These are phyloP conservation scores for Irpex sp. DNA, from an alignment of 1,284 basidiomycete species.

Conservation along the genomic window DNA sequence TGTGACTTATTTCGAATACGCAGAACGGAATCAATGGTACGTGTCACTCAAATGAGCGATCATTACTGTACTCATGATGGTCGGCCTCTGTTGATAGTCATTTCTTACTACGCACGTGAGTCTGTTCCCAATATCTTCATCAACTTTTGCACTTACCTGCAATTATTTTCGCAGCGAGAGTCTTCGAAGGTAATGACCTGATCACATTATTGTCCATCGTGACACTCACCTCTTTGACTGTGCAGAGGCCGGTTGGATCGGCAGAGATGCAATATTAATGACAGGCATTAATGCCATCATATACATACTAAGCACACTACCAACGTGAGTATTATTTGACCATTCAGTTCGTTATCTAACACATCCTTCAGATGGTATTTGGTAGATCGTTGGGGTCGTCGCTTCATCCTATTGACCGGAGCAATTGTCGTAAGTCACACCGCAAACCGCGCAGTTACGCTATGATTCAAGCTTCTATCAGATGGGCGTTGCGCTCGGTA, in stretches of 20 bases:
- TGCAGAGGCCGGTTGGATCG: conserved; percentile 93
- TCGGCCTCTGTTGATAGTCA: conserved; percentile 47
- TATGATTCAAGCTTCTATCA: conserved; percentile 24
- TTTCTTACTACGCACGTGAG: conserved; percentile 92
- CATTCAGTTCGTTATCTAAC: not conserved
- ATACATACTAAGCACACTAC: conserved; percentile 81
- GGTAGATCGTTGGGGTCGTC: conserved; percentile 89
- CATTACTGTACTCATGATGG: not conserved
- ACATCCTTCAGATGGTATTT: conserved; percentile 80
- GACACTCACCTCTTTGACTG: conserved; percentile 14
- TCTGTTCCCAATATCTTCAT: conserved; percentile 15
- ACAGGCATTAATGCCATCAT: conserved; percentile 92
- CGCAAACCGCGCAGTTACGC: not conserved
- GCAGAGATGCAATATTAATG: conserved; percentile 96
- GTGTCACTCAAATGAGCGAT: not conserved
- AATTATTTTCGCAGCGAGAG: conserved; percentile 49
- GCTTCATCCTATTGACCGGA: conserved; percentile 88
- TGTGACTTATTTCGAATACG: not conserved
- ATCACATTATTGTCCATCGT: not conserved
- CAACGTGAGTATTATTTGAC: conserved; percentile 52
- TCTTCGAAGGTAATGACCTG: conserved; percentile 71
- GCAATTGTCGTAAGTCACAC: conserved; percentile 68
- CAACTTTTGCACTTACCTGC: conserved; percentile 6
- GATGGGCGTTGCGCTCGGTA: conserved; percentile 77
- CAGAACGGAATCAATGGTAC: conserved; percentile 6